These are phyloP conservation scores for Bryoerythrophyllum caledonicum DNA, from an alignment of 225 moss, liverwort and hornwort genomes.

Conservation along the genomic window DNA sequence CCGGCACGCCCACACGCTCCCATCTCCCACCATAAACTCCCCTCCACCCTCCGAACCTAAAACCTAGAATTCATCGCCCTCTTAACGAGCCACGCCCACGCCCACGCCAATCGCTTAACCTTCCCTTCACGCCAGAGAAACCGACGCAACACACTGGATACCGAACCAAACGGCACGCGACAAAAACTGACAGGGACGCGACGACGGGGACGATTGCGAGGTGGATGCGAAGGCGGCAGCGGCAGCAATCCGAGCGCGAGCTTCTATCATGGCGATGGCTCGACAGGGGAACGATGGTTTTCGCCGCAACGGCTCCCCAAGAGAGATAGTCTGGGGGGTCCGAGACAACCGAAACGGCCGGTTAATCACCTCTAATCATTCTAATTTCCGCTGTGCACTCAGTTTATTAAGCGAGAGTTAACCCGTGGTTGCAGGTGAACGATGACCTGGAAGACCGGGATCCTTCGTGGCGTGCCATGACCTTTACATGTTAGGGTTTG, in stretches of 20 bases:
- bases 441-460: too few relatives aligned
- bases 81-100: not conserved
- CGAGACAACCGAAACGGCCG: not conserved
- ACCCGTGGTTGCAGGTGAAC: not conserved
- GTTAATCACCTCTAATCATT: not conserved
- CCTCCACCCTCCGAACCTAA: not conserved
- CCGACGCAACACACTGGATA: not conserved
- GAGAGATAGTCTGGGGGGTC: constrained; percentile 24
- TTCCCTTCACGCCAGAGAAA: constrained; percentile 4
- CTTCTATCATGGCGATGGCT: not conserved
- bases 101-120: constrained; percentile 10
- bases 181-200: not conserved
- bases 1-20: constrained; percentile 13
- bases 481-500: constrained; percentile 43
- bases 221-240: not conserved
- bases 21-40: not conserved
- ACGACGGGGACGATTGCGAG: not conserved
- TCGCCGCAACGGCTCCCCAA: constrained; percentile 38
- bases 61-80: not conserved
- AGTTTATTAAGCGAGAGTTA: not conserved
- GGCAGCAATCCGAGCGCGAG: constrained; percentile 12
- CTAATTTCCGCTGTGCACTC: not conserved
- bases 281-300: constrained; percentile 42
- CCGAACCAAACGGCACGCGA: constrained; percentile 13
- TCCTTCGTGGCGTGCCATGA: constrained; percentile 6